A percentile compares a stretch with the other conserved stretches of the same genome.
Conservation (phyloP, 164 flowering plant genomes). For the Magnolia kwangsiensis region DNA sequence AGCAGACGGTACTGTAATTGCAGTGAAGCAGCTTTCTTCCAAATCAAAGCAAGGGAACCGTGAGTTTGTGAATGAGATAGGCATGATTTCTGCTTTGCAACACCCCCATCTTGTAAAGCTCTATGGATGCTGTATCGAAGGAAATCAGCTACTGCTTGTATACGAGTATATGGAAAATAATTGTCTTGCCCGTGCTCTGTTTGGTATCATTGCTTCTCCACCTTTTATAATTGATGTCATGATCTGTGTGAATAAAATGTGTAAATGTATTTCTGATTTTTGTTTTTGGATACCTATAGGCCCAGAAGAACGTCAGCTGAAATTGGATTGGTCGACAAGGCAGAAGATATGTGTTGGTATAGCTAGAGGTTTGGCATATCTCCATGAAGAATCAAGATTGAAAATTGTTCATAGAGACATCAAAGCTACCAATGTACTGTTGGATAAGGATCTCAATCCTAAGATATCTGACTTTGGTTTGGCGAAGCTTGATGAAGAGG, state of each 20-base stretch:
- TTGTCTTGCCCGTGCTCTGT: slow-evolving; percentile 48
- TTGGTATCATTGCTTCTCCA: slow-evolving; percentile 27
- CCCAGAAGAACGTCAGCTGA: slow-evolving; percentile 17
- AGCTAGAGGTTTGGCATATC: slow-evolving; percentile 49
- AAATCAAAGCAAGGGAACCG: slow-evolving; percentile 65
- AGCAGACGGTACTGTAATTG: slow-evolving; percentile 49
- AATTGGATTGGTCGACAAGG: slow-evolving; percentile 40
- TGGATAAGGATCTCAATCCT: slow-evolving; percentile 35
- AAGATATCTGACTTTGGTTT: slow-evolving; percentile 54
- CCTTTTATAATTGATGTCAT: neutral
- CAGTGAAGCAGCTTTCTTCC: slow-evolving; percentile 65
- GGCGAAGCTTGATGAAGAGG: slow-evolving; percentile 49
- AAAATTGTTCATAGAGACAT: slow-evolving; percentile 52
- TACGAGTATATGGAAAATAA: slow-evolving; percentile 66
- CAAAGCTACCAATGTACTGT: slow-evolving; percentile 39
- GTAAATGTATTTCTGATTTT: neutral
- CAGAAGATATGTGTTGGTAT: slow-evolving; percentile 40
- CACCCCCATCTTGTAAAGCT: slow-evolving; percentile 60
- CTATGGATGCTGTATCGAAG: slow-evolving; percentile 56
- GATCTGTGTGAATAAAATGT: neutral
- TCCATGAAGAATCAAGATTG: slow-evolving; percentile 49
- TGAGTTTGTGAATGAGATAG: slow-evolving; percentile 61
- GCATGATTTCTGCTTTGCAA: slow-evolving; percentile 54
- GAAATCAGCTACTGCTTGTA: slow-evolving; percentile 44
- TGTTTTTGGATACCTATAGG: slow-evolving; percentile 16